Evolutionary conservation across 2,329 filamentous ascomycete species (phyloP).

Genomic region (Thielaviopsis euricoi): DNA sequence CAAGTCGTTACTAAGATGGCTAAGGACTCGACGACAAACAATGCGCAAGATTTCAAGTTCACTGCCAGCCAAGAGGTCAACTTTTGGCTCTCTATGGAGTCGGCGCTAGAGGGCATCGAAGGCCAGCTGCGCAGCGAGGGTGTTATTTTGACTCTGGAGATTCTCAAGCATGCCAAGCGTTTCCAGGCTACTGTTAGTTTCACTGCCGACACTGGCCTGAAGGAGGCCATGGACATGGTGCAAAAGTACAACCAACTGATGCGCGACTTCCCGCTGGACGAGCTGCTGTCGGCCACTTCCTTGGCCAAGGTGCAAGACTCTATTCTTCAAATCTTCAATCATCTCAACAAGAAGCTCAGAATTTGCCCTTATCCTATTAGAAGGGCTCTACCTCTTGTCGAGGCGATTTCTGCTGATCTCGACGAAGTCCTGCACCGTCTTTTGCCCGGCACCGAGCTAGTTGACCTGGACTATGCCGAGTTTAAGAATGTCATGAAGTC

Average conservation of each 20-base stretch:
- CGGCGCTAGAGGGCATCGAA: conserved; percentile 80
- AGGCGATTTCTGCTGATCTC: conserved; percentile 87
- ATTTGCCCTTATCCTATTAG: conserved; percentile 92
- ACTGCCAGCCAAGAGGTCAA: conserved; percentile 96
- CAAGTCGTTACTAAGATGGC: conserved; percentile 91
- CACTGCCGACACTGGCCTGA: conserved; percentile 83
- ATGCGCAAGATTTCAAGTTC: conserved; percentile 29
- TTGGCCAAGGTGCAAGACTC: conserved; percentile 79
- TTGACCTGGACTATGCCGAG: conserved; percentile 82
- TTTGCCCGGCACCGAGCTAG: conserved; percentile 70
- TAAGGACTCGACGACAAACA: conserved; percentile 55
- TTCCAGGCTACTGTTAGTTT: conserved; percentile 98
- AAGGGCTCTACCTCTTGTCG: conserved; percentile 81
- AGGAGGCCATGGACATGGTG: conserved; percentile 89
- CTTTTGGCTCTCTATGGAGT: conserved; percentile 97
- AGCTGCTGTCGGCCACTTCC: conserved; percentile 81
- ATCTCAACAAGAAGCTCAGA: conserved; percentile 94
- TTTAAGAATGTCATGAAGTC: conserved; percentile 75
- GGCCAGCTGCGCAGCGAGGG: conserved; percentile 76
- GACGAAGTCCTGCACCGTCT: conserved; percentile 74
- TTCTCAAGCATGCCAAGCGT: conserved; percentile 90
- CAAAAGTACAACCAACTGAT: conserved; percentile 98
- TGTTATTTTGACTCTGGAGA: conserved; percentile 79
- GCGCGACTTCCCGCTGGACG: conserved; percentile 92
- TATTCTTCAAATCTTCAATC: conserved; percentile 73